These are phyloP conservation scores for Capsicum chinense DNA, from an alignment of 257 asterid genomes.

Conservation along the genomic window DNA sequence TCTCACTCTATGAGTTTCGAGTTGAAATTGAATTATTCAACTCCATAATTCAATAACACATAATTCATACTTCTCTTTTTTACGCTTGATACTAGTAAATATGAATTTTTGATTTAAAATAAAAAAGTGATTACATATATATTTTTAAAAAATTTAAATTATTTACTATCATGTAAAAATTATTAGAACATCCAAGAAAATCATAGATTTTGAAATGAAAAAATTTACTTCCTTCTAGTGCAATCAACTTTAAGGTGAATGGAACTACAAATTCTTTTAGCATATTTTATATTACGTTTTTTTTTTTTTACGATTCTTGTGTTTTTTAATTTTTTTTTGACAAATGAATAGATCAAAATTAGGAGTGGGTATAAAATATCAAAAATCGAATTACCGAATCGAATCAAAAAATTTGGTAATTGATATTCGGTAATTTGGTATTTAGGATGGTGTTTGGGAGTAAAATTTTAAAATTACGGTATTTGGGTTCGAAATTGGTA, in stretches of 20 bases:
- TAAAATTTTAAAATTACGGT: no score
- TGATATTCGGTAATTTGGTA: no score
- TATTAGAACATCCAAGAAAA: not conserved
- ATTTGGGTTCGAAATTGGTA: no score
- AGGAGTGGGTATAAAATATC: no score
- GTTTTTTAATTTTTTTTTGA: no score
- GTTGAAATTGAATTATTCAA: not conserved
- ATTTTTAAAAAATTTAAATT: not conserved
- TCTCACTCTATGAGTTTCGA: not conserved
- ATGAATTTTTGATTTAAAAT: not conserved
- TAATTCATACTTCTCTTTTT: not conserved
- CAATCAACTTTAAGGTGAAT: not conserved
- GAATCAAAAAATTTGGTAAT: no score
- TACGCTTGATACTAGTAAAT: not conserved
- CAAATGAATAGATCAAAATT: no score
- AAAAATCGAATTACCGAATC: no score
- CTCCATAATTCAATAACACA: not conserved
- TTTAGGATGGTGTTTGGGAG: no score
- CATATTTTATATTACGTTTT: not conserved
- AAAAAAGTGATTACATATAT: not conserved
- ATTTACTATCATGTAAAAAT: not conserved
- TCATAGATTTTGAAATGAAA: not conserved
- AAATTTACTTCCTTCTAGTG: no score
- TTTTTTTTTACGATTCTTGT: no score
- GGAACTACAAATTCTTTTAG: not conserved